Evolutionary conservation across 2,329 filamentous ascomycete species (phyloP), one percentile per base, ranked within the genome.

Genomic region (Alternaria postmessia): DNA sequence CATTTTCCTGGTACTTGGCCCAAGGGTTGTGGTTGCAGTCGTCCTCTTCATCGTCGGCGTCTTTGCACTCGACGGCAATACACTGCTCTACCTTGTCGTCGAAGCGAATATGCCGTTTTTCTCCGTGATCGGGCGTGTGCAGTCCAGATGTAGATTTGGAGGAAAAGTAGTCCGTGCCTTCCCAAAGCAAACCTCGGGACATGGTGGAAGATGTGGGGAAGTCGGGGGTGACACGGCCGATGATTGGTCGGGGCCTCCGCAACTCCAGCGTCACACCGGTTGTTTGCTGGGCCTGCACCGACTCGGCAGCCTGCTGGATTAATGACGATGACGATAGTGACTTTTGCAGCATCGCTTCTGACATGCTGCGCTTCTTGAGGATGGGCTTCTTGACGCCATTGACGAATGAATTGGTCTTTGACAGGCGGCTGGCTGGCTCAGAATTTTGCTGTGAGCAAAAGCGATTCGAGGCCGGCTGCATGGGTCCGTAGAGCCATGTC

Each of bases 81-180:
- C 94, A 97, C 76, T 98, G 94, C 76, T 94, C 90, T 3, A 99
- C 95, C 80, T 94, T 91, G 74, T 97, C 92, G 75, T 97, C 95
- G 78, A 99, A 99, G 73, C 96, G 92, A 66, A 99, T 98, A 76
- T 97, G 94, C 62, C 89, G 93, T 72, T 88, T 87, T 71, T 91
- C 89, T 7, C 86, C 79, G 7, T 76, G 72, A 49, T 81, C 87
- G 80, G 87, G 86, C 3, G 87, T 93, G 79, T 75, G 89, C 84
- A 78, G 83, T 70, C 90, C 91, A 0, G 93, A 96, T 0, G 91
- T 91, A 7, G 87, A 85, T 11, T 85, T 84, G 2, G 90, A 92
- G 36, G 88, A 87, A 6, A 88, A 85, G 51, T 89, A 85, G 65
- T 87, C 91, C 42, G 86, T 85, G 49, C 86, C 87, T 57, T 88